phyloP scores from a whole-genome alignment of 306 rosid genomes.

The Medicago ruthenica region DNA sequence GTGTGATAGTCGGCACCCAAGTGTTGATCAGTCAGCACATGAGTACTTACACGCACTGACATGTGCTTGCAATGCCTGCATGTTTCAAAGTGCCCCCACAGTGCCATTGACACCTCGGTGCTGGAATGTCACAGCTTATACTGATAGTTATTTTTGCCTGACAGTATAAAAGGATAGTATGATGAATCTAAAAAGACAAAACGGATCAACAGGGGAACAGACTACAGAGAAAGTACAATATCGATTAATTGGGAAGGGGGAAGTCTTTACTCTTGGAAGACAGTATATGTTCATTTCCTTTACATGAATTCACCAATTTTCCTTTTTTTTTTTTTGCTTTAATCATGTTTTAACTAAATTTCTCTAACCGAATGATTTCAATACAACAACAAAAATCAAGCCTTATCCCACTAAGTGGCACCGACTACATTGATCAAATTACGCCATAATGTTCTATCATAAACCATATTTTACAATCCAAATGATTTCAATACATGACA shows the following conservation, averaged over 20 bases:
- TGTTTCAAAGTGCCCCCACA: neutral
- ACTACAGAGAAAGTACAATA: neutral
- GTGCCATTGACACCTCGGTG: neutral
- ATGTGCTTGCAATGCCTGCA: neutral
- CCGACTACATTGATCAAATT: too few species aligned
- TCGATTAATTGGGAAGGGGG: constrained; percentile 11
- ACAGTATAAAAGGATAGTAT: neutral
- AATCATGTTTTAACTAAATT: constrained; percentile 10
- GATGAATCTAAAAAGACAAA: neutral
- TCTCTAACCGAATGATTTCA: neutral
- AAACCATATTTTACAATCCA: neutral
- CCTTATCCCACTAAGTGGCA: too few species aligned
- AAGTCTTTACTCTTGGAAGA: constrained; percentile 11
- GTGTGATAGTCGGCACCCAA: neutral
- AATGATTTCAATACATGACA: constrained; percentile 2
- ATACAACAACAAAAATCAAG: neutral
- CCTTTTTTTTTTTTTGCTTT: neutral
- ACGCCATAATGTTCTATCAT: too few species aligned
- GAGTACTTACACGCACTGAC: neutral
- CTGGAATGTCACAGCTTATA: neutral
- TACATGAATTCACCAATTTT: neutral
- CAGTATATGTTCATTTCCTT: neutral
- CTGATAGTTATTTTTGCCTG: neutral
- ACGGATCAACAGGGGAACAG: neutral
- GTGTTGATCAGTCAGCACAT: neutral